Evolutionary conservation across 2,329 filamentous ascomycete species (phyloP), one percentile per base, ranked within the genome.

Genomic region (Stenocarpella maydis): DNA sequence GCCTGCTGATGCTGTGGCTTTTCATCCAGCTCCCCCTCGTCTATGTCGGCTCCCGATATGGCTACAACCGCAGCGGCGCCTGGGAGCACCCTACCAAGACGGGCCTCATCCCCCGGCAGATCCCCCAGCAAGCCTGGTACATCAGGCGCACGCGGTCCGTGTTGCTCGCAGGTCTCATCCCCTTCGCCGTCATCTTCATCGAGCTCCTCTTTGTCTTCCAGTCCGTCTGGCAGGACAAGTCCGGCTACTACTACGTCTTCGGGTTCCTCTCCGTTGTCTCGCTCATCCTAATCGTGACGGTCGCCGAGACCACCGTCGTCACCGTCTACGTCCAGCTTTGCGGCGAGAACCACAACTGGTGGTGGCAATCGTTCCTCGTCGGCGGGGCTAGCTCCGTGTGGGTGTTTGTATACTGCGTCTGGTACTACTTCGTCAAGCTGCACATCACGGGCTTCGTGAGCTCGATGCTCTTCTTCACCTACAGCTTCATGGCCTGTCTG

Each of bases 211-310:
- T 95, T 77, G 90, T 96, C 61, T 96, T 97, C 80, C 92, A 94
- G 81, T 94, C 91, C 60, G 80, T 97, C 41, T 96, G 93, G 92
- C 91, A 95, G 78, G 94, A 97, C 80, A 97, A 97, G 83, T 94
- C 90, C 76, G 93, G 92, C 8, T 97, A 95, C 80, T 97, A 97
- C 81, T 97, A 97, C 79, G 90, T 97, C 26, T 97, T 96, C 77
- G 94, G 94, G 14, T 97, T 95, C 82, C 80, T 96, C 72, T 90
- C 90, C 9, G 89, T 94, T 19, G 91, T 96, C 12, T 90, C 86
- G 28, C 82, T 88, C 14, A 91, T 96, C 69, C 81, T 96, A 10
- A 84, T 94, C 37, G 80, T 96, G 50, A 94, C 92, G 0, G 88
- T 97, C 37, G 89, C 93, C 74, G 92, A 96, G 81, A 92, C 95